phyloP scores from a whole-genome alignment of 2,329 filamentous ascomycete species.

The Gnomoniopsis sp. region DNA sequence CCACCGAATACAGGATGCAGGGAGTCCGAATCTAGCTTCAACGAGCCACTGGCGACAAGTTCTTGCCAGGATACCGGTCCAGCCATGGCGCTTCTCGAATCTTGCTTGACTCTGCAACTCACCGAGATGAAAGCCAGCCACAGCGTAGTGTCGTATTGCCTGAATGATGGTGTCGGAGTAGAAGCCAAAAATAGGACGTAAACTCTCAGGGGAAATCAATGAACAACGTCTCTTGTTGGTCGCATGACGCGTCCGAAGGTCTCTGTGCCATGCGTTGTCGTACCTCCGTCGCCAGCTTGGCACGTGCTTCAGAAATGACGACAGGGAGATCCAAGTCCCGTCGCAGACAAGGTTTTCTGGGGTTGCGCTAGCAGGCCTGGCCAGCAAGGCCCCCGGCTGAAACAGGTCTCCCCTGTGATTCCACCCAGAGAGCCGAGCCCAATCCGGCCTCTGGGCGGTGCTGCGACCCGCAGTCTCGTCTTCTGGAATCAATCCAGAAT shows the following conservation, averaged over 20 bases:
- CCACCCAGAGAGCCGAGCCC: conserved; percentile 31
- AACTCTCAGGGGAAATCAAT: conserved; percentile 5
- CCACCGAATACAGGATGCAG: not conserved
- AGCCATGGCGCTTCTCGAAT: not conserved
- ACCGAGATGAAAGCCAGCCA: not conserved
- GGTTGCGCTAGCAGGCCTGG: conserved; percentile 27
- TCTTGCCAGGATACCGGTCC: conserved; percentile 2
- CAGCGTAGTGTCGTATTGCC: conserved; percentile 3
- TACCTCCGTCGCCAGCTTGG: conserved; percentile 22
- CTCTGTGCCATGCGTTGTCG: conserved; percentile 20
- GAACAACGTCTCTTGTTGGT: not conserved
- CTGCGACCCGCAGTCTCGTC: conserved; percentile 39
- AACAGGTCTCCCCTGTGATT: conserved; percentile 51
- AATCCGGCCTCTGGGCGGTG: conserved; percentile 41
- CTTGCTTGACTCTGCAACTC: conserved; percentile 1
- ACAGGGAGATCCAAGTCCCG: conserved; percentile 11
- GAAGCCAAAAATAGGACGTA: conserved; percentile 5
- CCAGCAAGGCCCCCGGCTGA: conserved; percentile 41
- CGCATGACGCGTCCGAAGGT: conserved; percentile 18
- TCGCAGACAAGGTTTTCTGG: conserved; percentile 12
- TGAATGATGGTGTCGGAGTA: not conserved
- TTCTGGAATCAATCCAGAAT: conserved; percentile 39
- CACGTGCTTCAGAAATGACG: conserved; percentile 9
- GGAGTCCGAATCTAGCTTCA: conserved; percentile 1
- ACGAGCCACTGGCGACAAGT: conserved; percentile 2